phyloP scores from a whole-genome alignment of 306 rosid species.

The Ormosia emarginata region DNA sequence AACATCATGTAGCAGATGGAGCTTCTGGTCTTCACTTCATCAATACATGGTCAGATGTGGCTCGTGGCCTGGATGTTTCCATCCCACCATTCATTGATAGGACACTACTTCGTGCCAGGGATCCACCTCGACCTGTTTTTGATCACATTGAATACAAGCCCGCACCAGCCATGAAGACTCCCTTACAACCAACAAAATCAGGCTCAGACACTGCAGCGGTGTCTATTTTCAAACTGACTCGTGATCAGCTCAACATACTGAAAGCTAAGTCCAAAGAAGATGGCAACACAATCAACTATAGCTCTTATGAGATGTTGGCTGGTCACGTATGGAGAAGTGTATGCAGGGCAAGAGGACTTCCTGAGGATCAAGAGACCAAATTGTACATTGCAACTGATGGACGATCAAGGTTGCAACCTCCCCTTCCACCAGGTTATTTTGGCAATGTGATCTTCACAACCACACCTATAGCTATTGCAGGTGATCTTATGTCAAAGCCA shows the following conservation, averaged over 20 bases:
- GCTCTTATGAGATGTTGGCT: slow-evolving; percentile 80
- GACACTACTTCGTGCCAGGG: slow-evolving; percentile 63
- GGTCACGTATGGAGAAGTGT: slow-evolving; percentile 78
- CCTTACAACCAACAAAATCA: slow-evolving; percentile 33
- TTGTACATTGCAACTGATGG: slow-evolving; percentile 87
- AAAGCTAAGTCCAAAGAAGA: slow-evolving; percentile 67
- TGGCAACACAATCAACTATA: slow-evolving; percentile 60
- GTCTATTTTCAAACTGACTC: slow-evolving; percentile 61
- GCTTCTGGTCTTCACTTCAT: slow-evolving; percentile 84
- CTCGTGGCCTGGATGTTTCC: slow-evolving; percentile 71
- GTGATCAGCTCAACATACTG: slow-evolving; percentile 55
- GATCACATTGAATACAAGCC: slow-evolving; percentile 84
- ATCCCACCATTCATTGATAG: slow-evolving; percentile 74
- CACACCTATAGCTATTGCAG: slow-evolving; percentile 65
- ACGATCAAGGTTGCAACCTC: slow-evolving; percentile 71
- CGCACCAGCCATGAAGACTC: slow-evolving; percentile 59
- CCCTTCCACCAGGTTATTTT: slow-evolving; percentile 78
- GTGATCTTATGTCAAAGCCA: slow-evolving; percentile 70
- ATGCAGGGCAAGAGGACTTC: slow-evolving; percentile 66
- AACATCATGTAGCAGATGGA: slow-evolving; percentile 86
- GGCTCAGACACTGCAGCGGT: slow-evolving; percentile 35
- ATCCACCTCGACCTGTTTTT: slow-evolving; percentile 73
- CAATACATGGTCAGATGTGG: slow-evolving; percentile 88
- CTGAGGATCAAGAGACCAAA: slow-evolving; percentile 71
- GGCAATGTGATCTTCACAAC: slow-evolving; percentile 89